Evolutionary conservation across 306 rosid species (phyloP).

Genomic region (Fragaria nilgerrensis): DNA sequence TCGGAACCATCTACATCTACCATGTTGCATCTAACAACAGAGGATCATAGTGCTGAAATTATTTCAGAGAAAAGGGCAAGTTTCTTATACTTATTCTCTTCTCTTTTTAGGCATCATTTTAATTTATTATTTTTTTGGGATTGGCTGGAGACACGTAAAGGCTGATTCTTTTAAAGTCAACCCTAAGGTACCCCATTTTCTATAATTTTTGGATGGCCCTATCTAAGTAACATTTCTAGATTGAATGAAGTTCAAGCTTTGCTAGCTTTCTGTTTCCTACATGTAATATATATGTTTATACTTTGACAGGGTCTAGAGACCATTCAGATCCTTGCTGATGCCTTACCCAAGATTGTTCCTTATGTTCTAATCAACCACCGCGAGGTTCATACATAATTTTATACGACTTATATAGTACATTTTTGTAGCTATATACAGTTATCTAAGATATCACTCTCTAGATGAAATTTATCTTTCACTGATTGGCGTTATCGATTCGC

Average conservation of each 20-base stretch:
- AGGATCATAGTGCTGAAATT: slow-evolving; percentile 45
- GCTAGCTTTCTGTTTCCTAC: background rate
- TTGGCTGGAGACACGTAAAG: background rate
- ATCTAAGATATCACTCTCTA: background rate
- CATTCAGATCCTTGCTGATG: slow-evolving; percentile 88
- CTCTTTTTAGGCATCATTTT: slow-evolving; percentile 8
- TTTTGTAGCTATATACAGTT: background rate
- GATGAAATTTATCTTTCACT: slow-evolving; percentile 7
- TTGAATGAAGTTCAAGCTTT: background rate
- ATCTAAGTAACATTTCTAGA: background rate
- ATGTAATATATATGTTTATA: slow-evolving; percentile 24
- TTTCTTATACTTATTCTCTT: slow-evolving; percentile 28
- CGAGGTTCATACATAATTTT: slow-evolving; percentile 55
- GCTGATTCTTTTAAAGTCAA: background rate
- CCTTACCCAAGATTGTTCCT: slow-evolving; percentile 97
- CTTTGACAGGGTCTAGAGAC: slow-evolving; percentile 75
- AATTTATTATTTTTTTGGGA: background rate
- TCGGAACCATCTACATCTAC: slow-evolving; percentile 39
- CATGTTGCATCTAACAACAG: slow-evolving; percentile 35
- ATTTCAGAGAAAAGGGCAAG: slow-evolving; percentile 58
- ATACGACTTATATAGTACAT: background rate
- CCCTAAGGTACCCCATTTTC: background rate
- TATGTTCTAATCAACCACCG: slow-evolving; percentile 97
- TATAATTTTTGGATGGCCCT: background rate
- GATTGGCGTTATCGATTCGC: slow-evolving; percentile 28